These are phyloP conservation scores for Antitrichia curtipendula DNA, from an alignment of 225 moss, liverwort and hornwort species.

Conservation along the genomic window DNA sequence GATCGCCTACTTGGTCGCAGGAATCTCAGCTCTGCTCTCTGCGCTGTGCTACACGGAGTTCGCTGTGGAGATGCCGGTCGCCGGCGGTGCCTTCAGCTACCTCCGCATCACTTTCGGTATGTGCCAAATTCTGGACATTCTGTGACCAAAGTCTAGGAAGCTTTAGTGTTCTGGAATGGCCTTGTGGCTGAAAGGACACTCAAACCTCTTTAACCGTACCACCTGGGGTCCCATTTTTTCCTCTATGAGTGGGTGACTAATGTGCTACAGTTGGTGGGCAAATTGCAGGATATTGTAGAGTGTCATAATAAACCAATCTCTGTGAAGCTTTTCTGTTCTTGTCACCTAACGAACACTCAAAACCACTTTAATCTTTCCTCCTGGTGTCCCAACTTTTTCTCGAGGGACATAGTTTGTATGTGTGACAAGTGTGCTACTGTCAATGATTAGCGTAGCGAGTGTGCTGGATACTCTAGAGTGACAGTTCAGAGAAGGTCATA, in stretches of 20 bases:
- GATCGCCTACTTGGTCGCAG: constrained; percentile 74
- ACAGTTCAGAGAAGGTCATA: not conserved
- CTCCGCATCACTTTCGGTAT: constrained; percentile 78
- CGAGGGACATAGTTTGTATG: not conserved
- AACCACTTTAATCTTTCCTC: not conserved
- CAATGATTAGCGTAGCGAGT: not conserved
- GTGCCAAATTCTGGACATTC: not conserved
- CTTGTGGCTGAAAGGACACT: not conserved
- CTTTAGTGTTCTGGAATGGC: not conserved
- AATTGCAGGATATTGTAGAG: not conserved
- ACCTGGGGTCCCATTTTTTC: not conserved
- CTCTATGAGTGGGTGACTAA: not conserved
- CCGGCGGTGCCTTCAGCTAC: constrained; percentile 95
- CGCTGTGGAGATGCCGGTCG: constrained; percentile 85
- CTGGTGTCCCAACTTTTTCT: not conserved
- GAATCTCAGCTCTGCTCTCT: constrained; percentile 74
- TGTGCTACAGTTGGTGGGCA: not conserved
- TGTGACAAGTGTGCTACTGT: not conserved
- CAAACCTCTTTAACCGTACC: not conserved
- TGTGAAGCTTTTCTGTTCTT: not conserved
- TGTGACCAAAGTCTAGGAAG: not conserved
- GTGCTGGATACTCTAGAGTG: not conserved
- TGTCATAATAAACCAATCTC: not conserved
- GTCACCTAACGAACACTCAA: not conserved
- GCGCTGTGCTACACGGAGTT: constrained; percentile 94